Evolutionary conservation across 495 filamentous ascomycete species (phyloP), one percentile per base, ranked within the genome.

Genomic region (Wilcoxina mikolae): DNA sequence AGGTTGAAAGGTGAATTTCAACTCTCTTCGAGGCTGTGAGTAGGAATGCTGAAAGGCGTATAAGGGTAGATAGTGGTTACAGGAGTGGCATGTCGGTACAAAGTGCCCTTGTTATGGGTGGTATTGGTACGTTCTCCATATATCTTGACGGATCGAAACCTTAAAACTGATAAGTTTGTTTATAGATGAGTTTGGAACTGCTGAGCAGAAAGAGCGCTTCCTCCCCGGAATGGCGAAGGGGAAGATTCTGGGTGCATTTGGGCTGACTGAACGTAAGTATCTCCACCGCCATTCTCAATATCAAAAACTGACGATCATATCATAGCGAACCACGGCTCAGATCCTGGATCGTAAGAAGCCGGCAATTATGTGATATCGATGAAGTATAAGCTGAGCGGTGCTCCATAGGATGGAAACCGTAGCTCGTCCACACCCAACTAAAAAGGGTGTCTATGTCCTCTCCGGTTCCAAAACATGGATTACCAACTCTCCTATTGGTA

Each of bases 381-480:
- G 33, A 38, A 17, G 33, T 38, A n/a, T n/a, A n/a, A n/a, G n/a
- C n/a, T n/a, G n/a, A n/a, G 39, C 39, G 15, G 15, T 17, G 18
- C 10, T 55, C 20, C 33, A 25, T 51, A 61, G 59, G 0, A 94
- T 98, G 93, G 91, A 96, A 70, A 87, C 85, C 9, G 76, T 73
- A 18, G 91, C 91, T 2, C 83, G 82, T 58, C 81, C 81, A 46
- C 90, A 96, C 68, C 86, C 91, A 2, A 80, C 77, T 2, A 93
- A 94, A 74, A 81, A 85, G 64, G 89, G 88, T 3, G 84, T 85
- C 61, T 84, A 83, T 51, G 74, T 82, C 29, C 70, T 98, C 28
- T 83, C 78, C 39, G 91, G 91, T 1, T 73, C 85, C 39, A 98
- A 98, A 75, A 96, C 93, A 0, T 98, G 91, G 91, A 98, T 98